Evolutionary conservation across 352 stramenopile genomes (phyloP).

Genomic region (Pythium scleroteichum): DNA sequence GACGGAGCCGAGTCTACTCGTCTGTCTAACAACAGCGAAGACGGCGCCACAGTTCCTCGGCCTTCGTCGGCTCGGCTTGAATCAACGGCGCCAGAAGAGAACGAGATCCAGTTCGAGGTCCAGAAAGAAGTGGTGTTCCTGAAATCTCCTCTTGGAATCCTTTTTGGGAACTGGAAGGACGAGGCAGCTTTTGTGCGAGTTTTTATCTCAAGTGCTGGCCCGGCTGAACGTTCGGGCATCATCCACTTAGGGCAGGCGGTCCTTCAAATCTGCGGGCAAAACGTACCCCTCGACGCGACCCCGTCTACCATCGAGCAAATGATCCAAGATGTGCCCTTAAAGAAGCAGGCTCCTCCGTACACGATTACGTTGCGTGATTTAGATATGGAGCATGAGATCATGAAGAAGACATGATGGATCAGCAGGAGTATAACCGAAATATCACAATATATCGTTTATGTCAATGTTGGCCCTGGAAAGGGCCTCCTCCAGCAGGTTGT

Average conservation of each 20-base stretch:
- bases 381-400: slow-evolving; percentile 77
- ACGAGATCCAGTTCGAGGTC: slow-evolving; percentile 20
- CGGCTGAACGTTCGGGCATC: slow-evolving; percentile 67
- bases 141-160: slow-evolving; percentile 65
- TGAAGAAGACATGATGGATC: slow-evolving; percentile 35
- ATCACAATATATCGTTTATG: slow-evolving; percentile 27
- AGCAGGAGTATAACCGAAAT: neutral
- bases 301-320: slow-evolving; percentile 64
- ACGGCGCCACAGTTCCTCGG: neutral
- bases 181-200: slow-evolving; percentile 74
- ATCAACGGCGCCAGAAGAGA: neutral
- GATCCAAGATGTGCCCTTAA: slow-evolving; percentile 45
- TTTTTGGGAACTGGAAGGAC: slow-evolving; percentile 85
- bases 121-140: slow-evolving; percentile 65
- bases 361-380: slow-evolving; percentile 77
- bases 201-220: slow-evolving; percentile 77
- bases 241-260: slow-evolving; percentile 64
- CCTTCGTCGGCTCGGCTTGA: neutral
- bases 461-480: slow-evolving; percentile 56
- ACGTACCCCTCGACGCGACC: slow-evolving; percentile 55
- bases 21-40: neutral
- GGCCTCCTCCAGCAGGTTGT: slow-evolving; percentile 44
- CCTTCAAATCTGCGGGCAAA: slow-evolving; percentile 75
- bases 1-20: neutral
- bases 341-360: slow-evolving; percentile 30